A percentile compares a stretch with the other conserved stretches of the same genome.
These are phyloP conservation scores for Picea sitchensis DNA, from an alignment of 75 land plant species.

Conservation along the genomic window DNA sequence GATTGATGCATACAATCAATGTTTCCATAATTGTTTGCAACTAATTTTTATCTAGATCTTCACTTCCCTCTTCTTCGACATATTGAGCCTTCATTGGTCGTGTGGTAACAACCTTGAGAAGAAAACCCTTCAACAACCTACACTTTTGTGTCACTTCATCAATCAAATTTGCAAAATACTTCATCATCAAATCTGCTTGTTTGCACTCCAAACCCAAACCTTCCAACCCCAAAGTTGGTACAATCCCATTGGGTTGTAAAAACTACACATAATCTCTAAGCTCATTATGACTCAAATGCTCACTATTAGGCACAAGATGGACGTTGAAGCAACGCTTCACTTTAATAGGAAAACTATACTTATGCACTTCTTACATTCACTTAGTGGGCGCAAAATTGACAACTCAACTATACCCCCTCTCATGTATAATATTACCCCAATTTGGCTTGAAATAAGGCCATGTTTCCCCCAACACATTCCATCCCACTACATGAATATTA, in stretches of 20 bases:
- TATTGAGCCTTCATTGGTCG: neutral
- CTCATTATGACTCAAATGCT: slow-evolving; percentile 89
- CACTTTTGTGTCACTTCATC: slow-evolving; percentile 76
- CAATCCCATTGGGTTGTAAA: slow-evolving; percentile 70
- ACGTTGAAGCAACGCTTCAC: slow-evolving; percentile 77
- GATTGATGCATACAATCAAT: neutral
- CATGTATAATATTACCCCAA: slow-evolving; percentile 68
- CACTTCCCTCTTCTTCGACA: neutral
- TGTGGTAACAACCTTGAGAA: slow-evolving; percentile 9
- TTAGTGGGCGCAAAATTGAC: slow-evolving; percentile 95
- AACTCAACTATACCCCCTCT: slow-evolving; percentile 54
- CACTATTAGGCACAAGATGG: slow-evolving; percentile 97
- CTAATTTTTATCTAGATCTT: neutral
- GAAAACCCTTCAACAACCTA: slow-evolving; percentile 73
- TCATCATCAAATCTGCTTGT: slow-evolving; percentile 56
- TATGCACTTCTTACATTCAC: slow-evolving; percentile 80
- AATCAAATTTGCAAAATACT: too few relatives aligned
- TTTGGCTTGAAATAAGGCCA: too few relatives aligned
- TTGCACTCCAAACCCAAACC: slow-evolving; percentile 71
- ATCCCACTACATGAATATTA: slow-evolving; percentile 84
- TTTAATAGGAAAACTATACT: slow-evolving; percentile 71
- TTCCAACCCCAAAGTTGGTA: slow-evolving; percentile 88
- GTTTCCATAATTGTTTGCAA: slow-evolving; percentile 5
- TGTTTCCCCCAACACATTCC: too few relatives aligned
- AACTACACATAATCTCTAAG: slow-evolving; percentile 78